Evolutionary conservation across 208 protist species (phyloP), one percentile per base, ranked within the genome.

Genomic region (Trypanosoma platydactyli): DNA sequence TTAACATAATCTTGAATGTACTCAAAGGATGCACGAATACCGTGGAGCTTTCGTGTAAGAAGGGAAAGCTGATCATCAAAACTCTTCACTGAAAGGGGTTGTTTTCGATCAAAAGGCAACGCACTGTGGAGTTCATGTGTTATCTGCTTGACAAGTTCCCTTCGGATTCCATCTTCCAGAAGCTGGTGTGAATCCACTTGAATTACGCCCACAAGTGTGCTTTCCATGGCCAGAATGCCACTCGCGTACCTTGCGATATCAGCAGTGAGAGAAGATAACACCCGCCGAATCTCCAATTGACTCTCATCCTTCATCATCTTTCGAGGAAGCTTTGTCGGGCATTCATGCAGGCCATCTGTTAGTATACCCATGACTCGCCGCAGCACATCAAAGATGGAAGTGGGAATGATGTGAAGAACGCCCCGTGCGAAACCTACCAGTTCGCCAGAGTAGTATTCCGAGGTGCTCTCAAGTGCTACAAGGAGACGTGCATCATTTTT

Each of bases 1-100:
- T 95, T 94, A 0, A 99, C 77, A 75, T 99, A 99, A 75, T 99
- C 98, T 66, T 98, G 95, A 57, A 99, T 97, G 72, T 98, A 99
- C 83, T 98, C 95, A 64, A 99, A 98, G 1, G 93, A 97, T 48
- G 73, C 72, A 20, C 83, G 77, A 59, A 99, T 97, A 58, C 97
- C 97, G 48, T 91, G 81, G 27, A 99, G 75, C 30, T 83, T 78
- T 38, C 73, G 69, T 48, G 77, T 62, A 3, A 99, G 80, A 27
- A 83, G 61, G 29, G 71, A 71, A 22, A 99, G 83, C 62, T 89
- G 76, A 66, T 87, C 82, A 42, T 95, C 84, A n/a, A 93, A 74
- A 29, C 55, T 27, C 41, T 68, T 68, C 9, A 71, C 71, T 0
- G 78, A 83, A 20, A 67, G 68, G 20, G 56, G 42, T 53, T 75